Percentiles rank a stretch among this genome's conserved stretches.
Conservation (phyloP, 2,329 filamentous ascomycete species). For the Tolypocladium endophyticum region DNA sequence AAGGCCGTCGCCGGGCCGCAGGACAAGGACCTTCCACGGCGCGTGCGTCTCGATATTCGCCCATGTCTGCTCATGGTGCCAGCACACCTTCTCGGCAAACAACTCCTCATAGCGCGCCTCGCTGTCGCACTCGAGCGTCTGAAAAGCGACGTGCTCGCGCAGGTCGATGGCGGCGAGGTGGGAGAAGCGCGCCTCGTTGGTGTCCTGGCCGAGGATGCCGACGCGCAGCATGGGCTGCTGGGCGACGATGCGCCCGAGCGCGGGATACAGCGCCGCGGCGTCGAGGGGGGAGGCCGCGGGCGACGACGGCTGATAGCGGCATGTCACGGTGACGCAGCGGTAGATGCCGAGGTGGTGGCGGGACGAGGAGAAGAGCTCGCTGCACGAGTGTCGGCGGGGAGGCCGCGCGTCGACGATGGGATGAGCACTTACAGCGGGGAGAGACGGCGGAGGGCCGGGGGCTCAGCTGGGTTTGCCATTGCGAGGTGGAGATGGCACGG, state of each 20-base stretch:
- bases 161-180: constrained; percentile 32
- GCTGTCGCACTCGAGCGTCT: constrained; percentile 9
- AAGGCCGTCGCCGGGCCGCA: constrained; percentile 10
- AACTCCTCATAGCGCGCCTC: constrained; percentile 17
- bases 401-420: not conserved
- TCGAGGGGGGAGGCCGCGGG: constrained; percentile 4
- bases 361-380: constrained; percentile 34
- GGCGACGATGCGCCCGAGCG: constrained; percentile 28
- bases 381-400: constrained; percentile 8
- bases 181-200: constrained; percentile 31
- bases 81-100: constrained; percentile 22
- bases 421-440: not conserved
- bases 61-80: constrained; percentile 30
- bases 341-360: constrained; percentile 37
- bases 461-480: not conserved
- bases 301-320: constrained; percentile 25
- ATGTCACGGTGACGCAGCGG: constrained; percentile 33
- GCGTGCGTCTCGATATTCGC: constrained; percentile 26
- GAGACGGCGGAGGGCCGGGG: not conserved
- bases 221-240: constrained; percentile 37
- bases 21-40: constrained; percentile 36
- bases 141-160: constrained; percentile 28
- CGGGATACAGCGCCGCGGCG: constrained; percentile 19
- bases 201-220: constrained; percentile 35
- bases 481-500: not conserved